Evolutionary conservation across 495 filamentous ascomycete genomes (phyloP), one percentile per base, ranked within the genome.

Genomic region (Penicillium daleae): DNA sequence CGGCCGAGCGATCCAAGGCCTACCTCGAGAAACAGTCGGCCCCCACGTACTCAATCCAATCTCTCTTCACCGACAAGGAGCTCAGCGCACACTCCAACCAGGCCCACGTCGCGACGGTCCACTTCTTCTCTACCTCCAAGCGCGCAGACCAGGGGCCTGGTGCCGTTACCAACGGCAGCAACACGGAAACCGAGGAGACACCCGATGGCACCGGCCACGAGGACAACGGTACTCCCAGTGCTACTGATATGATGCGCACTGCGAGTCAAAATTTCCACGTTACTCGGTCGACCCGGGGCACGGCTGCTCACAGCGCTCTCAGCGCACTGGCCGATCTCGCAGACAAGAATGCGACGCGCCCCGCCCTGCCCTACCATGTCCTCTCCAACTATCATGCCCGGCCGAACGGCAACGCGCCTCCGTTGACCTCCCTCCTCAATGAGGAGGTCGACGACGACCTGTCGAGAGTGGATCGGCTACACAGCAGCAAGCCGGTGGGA

Each of bases 51-150:
- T 92, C 89, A 49, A 87, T 98, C 61, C 89, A 96, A 55, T 90
- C 92, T 60, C 86, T 98, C 26, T 97, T 98, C 69, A 96, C 92
- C 0, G 93, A 97, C 62, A 97, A 94, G 77, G 94, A 98, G 74
- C 86, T 97, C 13, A 83, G 85, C 31, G 82, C 91, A 74, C 87
- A 88, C 5, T 88, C 90, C 46, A 91, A 91, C 65, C 76, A 84
- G 29, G 89, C 92, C 0, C 88, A 89, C 48, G 70, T 91, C 22
- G 88, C 88, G 10, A 84, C 90, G 64, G 66, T 85, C 71, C 77
- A 85, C 79, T 73, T 80, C 79, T 78, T 82, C 72, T 77, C 74
- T 37, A 72, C 82, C 69, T 66, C 85, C 74, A 80, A 81, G 77
- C 68, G 84, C 77, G 66, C 78, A 40, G 78, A 79, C 44, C 76